Evolutionary conservation across 1,139 yeast genomes (phyloP).

Genomic region (Suhomyces guaymorum): DNA sequence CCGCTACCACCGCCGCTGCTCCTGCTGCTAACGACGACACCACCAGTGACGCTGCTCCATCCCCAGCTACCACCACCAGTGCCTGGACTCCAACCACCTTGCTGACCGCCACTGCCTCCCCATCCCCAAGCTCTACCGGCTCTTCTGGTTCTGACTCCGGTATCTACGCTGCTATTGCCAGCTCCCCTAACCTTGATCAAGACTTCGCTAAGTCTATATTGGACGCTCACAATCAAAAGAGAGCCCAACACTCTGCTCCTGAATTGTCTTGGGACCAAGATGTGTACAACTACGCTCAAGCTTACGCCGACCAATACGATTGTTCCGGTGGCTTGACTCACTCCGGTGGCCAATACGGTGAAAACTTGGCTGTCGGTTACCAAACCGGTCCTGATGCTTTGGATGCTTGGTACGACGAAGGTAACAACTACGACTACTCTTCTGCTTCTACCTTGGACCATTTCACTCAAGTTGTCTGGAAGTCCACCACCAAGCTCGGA

Average conservation of each 20-base stretch:
- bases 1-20: not conserved
- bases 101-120: slow-evolving; percentile 9
- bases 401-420: slow-evolving; percentile 84
- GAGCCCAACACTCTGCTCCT: slow-evolving; percentile 65
- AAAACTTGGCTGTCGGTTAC: slow-evolving; percentile 82
- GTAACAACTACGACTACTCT: slow-evolving; percentile 53
- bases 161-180: slow-evolving; percentile 11
- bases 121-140: slow-evolving; percentile 11
- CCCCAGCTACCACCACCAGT: slow-evolving; percentile 2
- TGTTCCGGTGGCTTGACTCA: slow-evolving; percentile 72
- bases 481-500: slow-evolving; percentile 34
- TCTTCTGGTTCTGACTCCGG: slow-evolving; percentile 13
- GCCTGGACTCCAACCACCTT: slow-evolving; percentile 12
- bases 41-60: slow-evolving; percentile 2
- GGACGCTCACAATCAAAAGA: slow-evolving; percentile 64
- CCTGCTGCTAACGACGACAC: not conserved
- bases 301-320: slow-evolving; percentile 65
- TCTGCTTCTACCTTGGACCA: slow-evolving; percentile 34
- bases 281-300: slow-evolving; percentile 67
- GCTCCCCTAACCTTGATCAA: slow-evolving; percentile 25
- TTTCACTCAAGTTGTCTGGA: slow-evolving; percentile 47
- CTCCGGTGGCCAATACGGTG: slow-evolving; percentile 82
- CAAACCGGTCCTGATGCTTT: slow-evolving; percentile 55
- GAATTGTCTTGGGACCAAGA: slow-evolving; percentile 63
- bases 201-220: slow-evolving; percentile 44